These are phyloP conservation scores for Puccinia sorghi DNA, from an alignment of 1,284 basidiomycete species.

Conservation along the genomic window DNA sequence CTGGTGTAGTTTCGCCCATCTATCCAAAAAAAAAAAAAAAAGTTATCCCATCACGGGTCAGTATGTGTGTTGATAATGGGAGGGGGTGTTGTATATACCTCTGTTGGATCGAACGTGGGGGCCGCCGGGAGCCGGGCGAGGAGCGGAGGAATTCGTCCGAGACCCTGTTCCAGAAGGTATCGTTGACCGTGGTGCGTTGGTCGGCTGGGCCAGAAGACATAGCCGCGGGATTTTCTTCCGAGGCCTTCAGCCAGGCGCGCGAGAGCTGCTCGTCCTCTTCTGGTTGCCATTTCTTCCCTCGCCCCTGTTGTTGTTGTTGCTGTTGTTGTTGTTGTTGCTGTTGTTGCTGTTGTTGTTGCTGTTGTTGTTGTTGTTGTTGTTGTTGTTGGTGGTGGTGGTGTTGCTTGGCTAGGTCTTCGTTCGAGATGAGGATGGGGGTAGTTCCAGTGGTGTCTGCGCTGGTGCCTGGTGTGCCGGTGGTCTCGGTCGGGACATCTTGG, in stretches of 20 bases:
- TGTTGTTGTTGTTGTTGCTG: constrained; percentile 17
- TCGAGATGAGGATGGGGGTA: constrained; percentile 1
- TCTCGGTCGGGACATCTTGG: background rate
- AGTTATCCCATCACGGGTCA: background rate
- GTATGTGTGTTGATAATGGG: no score
- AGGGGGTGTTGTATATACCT: no score
- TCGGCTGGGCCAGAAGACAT: background rate
- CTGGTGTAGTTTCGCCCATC: constrained; percentile 30
- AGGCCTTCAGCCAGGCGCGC: constrained; percentile 14
- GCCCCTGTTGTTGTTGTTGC: background rate
- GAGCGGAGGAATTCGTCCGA: constrained; percentile 3
- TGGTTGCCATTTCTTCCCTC: constrained; percentile 30
- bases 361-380: background rate
- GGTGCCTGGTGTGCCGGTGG: background rate
- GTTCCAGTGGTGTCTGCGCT: background rate
- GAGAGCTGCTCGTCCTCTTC: constrained; percentile 24
- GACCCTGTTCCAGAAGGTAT: constrained; percentile 20
- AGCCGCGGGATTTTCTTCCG: background rate
- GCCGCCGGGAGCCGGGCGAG: background rate
- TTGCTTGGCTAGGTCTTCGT: constrained; percentile 10
- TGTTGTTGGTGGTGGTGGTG: constrained; percentile 2
- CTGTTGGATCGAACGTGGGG: constrained; percentile 24
- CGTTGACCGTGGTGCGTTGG: background rate
- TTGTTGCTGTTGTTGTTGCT: background rate
- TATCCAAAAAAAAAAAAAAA: background rate